A percentile compares a stretch with the other conserved stretches of the same genome.
These are phyloP conservation scores for Cunninghamia lanceolata DNA, from an alignment of 75 land plant species.

Conservation along the genomic window DNA sequence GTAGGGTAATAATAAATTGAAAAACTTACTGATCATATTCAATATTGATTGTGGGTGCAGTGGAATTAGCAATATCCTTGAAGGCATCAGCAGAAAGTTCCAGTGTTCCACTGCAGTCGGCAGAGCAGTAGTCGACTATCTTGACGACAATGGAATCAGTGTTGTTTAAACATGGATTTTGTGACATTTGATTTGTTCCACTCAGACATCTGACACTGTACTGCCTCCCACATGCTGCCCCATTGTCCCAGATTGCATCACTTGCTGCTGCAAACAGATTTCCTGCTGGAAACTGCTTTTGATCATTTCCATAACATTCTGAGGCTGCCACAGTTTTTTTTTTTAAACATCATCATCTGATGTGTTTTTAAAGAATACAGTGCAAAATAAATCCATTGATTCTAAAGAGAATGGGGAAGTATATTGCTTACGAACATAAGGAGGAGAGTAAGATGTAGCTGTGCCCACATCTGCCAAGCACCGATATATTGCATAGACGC, in stretches of 20 bases:
- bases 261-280: conserved; percentile 53
- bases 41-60: not conserved
- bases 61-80: not conserved
- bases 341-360: too few species aligned
- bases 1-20: too few species aligned
- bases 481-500: too few species aligned
- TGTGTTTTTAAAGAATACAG: too few species aligned
- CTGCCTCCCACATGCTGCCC: conserved; percentile 50
- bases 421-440: too few species aligned
- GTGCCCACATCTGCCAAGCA: too few species aligned
- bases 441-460: too few species aligned
- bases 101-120: conserved; percentile 9
- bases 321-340: conserved; percentile 33
- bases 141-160: conserved; percentile 16
- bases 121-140: conserved; percentile 24
- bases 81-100: not conserved
- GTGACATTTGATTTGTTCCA: not conserved
- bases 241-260: conserved; percentile 49
- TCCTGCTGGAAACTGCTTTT: conserved; percentile 35
- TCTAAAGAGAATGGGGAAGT: too few species aligned
- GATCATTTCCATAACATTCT: conserved; percentile 46
- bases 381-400: too few species aligned
- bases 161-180: not conserved
- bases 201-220: conserved; percentile 55
- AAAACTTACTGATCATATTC: not conserved